Conservation (phyloP, 768 basidiomycete species). For the button mushroom (Agaricus bisporus) region DNA sequence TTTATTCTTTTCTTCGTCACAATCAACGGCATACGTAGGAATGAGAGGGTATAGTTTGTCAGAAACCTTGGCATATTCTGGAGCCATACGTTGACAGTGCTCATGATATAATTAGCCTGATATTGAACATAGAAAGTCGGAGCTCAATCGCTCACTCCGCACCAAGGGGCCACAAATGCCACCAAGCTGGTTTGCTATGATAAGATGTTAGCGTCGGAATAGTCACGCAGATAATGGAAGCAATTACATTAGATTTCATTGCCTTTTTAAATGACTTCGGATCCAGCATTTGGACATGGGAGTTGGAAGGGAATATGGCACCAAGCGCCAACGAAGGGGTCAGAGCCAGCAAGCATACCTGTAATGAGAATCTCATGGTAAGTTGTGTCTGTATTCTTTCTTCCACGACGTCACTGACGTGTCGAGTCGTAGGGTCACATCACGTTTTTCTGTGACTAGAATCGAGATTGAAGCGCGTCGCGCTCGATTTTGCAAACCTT, state of each 20-base stretch:
- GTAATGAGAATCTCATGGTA: slow-evolving; percentile 28
- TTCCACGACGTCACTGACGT: too few relatives aligned
- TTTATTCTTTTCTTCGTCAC: slow-evolving; percentile 79
- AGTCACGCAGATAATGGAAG: background rate
- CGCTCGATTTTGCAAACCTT: too few relatives aligned
- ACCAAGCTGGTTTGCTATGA: slow-evolving; percentile 68
- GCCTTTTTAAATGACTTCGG: slow-evolving; percentile 61
- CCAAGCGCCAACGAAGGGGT: slow-evolving; percentile 46
- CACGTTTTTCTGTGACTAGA: too few relatives aligned
- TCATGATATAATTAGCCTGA: slow-evolving; percentile 19
- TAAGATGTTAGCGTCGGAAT: background rate
- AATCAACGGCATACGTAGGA: slow-evolving; percentile 91
- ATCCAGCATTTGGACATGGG: slow-evolving; percentile 70
- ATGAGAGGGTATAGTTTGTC: slow-evolving; percentile 72
- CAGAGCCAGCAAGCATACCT: slow-evolving; percentile 31
- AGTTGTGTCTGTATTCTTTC: too few relatives aligned
- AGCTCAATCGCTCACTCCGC: slow-evolving; percentile 50
- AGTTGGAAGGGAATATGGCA: slow-evolving; percentile 36
- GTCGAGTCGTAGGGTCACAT: too few relatives aligned
- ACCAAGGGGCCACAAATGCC: slow-evolving; percentile 94
- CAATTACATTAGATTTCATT: slow-evolving; percentile 71
- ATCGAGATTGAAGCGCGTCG: too few relatives aligned
- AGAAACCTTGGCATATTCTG: slow-evolving; percentile 83
- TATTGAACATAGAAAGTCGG: background rate
- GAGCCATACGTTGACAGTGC: slow-evolving; percentile 84